Conservation (phyloP, 306 rosid species). For the Lithocarpus polystachyus region DNA sequence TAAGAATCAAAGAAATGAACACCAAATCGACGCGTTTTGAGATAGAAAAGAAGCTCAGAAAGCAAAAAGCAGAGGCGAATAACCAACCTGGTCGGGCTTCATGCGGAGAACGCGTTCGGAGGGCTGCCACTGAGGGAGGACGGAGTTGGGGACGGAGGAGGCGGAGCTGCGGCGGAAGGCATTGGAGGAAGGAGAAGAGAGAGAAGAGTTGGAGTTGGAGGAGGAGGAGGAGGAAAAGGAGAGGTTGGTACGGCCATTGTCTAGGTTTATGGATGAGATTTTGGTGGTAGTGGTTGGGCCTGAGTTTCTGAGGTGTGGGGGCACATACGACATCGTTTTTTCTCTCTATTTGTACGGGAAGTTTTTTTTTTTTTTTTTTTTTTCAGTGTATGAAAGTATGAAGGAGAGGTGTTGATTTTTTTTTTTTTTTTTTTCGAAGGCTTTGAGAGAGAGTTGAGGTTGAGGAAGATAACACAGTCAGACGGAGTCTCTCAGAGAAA, state of each 20-base stretch:
- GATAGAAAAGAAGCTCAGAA: background rate
- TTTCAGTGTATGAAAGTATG: background rate
- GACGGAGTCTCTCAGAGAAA: too few species aligned
- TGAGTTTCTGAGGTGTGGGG: constrained; percentile 71
- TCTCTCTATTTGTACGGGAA: background rate
- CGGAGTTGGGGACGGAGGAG: constrained; percentile 39
- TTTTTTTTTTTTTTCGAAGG: too few species aligned
- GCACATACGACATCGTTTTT: constrained; percentile 82
- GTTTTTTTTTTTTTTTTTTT: background rate
- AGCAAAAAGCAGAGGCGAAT: background rate
- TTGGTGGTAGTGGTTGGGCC: constrained; percentile 40
- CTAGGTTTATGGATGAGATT: constrained; percentile 39
- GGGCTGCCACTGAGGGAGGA: constrained; percentile 68
- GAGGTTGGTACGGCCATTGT: constrained; percentile 45
- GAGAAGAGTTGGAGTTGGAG: constrained; percentile 17
- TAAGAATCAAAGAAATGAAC: background rate
- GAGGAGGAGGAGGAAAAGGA: constrained; percentile 27
- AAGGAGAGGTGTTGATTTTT: too few species aligned
- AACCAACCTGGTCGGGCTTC: constrained; percentile 60
- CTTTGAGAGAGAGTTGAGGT: too few species aligned
- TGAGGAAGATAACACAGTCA: too few species aligned
- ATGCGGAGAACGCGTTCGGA: constrained; percentile 81
- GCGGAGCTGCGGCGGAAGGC: constrained; percentile 54
- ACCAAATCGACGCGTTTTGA: constrained; percentile 2
- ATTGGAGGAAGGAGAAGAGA: constrained; percentile 29